These are phyloP conservation scores for Dioscorea zingiberensis DNA, from an alignment of 106 monocot genomes.

Conservation along the genomic window DNA sequence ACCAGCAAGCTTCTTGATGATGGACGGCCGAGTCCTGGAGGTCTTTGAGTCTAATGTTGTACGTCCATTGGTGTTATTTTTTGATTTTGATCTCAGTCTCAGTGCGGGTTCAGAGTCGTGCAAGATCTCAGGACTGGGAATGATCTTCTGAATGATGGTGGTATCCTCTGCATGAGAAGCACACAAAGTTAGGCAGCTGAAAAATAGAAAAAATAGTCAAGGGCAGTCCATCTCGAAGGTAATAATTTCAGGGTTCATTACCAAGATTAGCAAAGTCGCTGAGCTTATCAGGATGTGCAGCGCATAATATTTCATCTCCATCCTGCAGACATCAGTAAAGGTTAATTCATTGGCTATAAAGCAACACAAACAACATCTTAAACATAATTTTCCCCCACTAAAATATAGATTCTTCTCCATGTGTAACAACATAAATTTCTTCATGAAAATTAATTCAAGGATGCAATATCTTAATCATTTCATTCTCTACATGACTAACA, in stretches of 20 bases:
- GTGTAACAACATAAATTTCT: neutral
- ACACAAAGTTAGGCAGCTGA: neutral
- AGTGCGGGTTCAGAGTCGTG: neutral
- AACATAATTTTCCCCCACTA: neutral
- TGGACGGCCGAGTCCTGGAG: neutral
- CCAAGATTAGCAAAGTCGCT: slow-evolving; percentile 4
- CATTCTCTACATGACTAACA: no score
- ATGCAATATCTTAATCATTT: no score
- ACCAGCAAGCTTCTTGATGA: neutral
- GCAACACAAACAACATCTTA: neutral
- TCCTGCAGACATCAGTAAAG: slow-evolving; percentile 8
- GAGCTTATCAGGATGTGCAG: neutral
- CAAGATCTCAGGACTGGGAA: neutral
- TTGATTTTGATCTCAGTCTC: slow-evolving; percentile 5
- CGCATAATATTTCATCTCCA: neutral
- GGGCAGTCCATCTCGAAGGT: neutral
- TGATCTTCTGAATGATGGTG: neutral
- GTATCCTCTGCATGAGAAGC: neutral
- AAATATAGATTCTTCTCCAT: neutral
- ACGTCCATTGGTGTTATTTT: neutral
- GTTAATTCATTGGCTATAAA: no score
- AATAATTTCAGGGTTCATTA: neutral
- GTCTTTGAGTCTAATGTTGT: slow-evolving; percentile 3
- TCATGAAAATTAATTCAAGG: no score
- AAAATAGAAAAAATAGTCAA: neutral